Evolutionary conservation across 495 filamentous ascomycete species (phyloP).

Genomic region (Neurospora tetraspora): DNA sequence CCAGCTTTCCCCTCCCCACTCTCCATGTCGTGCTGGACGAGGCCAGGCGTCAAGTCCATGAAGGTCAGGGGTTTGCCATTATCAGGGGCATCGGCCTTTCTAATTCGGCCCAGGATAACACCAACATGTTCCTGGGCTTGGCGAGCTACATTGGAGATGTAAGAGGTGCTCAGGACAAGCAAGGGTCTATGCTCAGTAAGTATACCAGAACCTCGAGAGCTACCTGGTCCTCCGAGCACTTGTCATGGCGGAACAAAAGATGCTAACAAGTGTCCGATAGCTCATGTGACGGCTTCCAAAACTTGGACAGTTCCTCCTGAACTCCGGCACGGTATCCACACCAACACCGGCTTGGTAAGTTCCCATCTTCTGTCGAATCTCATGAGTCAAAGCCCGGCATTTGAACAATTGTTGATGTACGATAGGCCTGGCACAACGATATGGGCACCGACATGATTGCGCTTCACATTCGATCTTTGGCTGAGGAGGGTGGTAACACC

Average conservation of each 20-base stretch:
- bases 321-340: slow-evolving; percentile 38
- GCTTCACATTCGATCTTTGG: slow-evolving; percentile 31
- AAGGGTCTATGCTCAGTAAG: slow-evolving; percentile 39
- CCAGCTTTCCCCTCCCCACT: slow-evolving; percentile 31
- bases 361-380: not conserved
- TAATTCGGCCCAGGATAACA: slow-evolving; percentile 34
- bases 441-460: slow-evolving; percentile 33
- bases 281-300: slow-evolving; percentile 36
- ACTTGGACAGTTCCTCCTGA: slow-evolving; percentile 29
- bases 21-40: slow-evolving; percentile 21
- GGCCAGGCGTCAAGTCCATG: slow-evolving; percentile 25
- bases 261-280: slow-evolving; percentile 11
- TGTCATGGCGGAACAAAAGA: not conserved
- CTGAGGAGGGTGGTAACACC: slow-evolving; percentile 29
- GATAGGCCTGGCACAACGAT: slow-evolving; percentile 35
- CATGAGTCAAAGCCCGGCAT: not conserved
- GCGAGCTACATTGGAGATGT: slow-evolving; percentile 40
- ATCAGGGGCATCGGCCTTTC: slow-evolving; percentile 32
- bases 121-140: slow-evolving; percentile 39
- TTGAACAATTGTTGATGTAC: not conserved
- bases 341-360: slow-evolving; percentile 26
- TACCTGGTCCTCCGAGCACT: not conserved
- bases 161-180: slow-evolving; percentile 38
- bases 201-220: not conserved
- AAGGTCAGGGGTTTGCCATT: slow-evolving; percentile 38